Evolutionary conservation across 441 rosid species (phyloP), one percentile per base, ranked within the genome.

Genomic region (Adansonia gregorii): DNA sequence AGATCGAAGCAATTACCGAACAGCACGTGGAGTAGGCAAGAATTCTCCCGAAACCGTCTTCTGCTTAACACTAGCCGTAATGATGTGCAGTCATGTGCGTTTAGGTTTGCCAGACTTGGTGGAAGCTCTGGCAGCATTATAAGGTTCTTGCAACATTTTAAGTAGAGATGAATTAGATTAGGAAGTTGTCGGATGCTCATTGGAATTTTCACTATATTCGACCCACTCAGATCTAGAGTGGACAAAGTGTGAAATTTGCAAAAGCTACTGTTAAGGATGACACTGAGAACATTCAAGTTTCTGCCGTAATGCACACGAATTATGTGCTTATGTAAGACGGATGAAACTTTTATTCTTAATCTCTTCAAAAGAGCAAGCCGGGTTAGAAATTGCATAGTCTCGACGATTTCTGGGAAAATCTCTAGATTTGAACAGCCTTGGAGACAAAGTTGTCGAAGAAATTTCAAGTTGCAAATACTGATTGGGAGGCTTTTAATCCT

Each of bases 41-140:
- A 52, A 52, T 52, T 14, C 56, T 52, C 56, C 56, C 6, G 14
- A 52, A 52, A 52, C n/a, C 14, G 56, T 52, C 56, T 52, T 52
- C 19, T n/a, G 14, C 56, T 14, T 20, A 55, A 55, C 59, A 17
- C 22, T 15, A 55, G 59, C 59, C 6, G 11, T 17, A 66, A 66
- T 17, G 70, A 77, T 77, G 71, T 19, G 71, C 87, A 84, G 51
- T 35, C 61, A 2, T 76, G 17, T 35, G 78, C 68, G 10, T 10
- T 46, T 66, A 79, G 54, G 7, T 46, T 49, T 52, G 1, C 9
- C n/a, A 64, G 9, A 64, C 22, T 3, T 15, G 17, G 20, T 7
- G 68, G 68, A 15, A 64, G 68, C 20, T 31, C 45, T 5, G 45
- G 45, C 67, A 63, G 1, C 27, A 24, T 24, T 24, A 24, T 24